Evolutionary conservation across 2,329 filamentous ascomycete species (phyloP).

Genomic region (Trichophyton schoenleinii): DNA sequence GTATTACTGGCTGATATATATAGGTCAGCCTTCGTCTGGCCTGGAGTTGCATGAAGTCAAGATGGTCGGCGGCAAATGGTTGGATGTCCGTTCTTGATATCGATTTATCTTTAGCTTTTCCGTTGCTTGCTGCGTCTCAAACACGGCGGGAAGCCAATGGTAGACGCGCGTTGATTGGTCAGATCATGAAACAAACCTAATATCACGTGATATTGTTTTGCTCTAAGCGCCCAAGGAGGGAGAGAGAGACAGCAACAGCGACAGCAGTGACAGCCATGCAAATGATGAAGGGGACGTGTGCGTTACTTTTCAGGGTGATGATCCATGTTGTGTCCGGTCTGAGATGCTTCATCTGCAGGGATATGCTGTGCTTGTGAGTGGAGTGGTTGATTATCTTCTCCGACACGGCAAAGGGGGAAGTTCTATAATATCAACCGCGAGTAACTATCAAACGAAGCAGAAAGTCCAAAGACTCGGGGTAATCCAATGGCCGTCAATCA

Average conservation of each 20-base stretch:
- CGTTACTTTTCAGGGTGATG: too few species aligned
- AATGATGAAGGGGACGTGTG: too few species aligned
- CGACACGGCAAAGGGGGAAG: too few species aligned
- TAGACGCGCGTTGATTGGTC: neutral
- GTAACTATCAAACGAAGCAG: too few species aligned
- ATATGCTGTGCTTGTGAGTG: too few species aligned
- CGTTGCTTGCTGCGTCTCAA: neutral
- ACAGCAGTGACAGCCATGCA: neutral
- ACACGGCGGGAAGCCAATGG: neutral
- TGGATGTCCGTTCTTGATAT: neutral
- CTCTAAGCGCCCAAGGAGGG: neutral
- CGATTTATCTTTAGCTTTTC: neutral
- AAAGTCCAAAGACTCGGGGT: too few species aligned
- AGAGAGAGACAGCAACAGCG: neutral
- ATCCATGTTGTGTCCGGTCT: too few species aligned
- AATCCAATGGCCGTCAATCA: too few species aligned
- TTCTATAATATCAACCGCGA: too few species aligned
- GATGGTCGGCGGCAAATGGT: neutral
- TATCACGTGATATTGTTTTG: neutral
- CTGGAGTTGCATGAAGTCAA: neutral
- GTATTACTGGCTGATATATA: conserved; percentile 1
- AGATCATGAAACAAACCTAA: neutral
- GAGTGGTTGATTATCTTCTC: too few species aligned
- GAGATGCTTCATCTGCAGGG: too few species aligned
- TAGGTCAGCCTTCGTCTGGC: neutral